phyloP scores from a whole-genome alignment of 257 asterid genomes.

The Plectranthus barbatus region DNA sequence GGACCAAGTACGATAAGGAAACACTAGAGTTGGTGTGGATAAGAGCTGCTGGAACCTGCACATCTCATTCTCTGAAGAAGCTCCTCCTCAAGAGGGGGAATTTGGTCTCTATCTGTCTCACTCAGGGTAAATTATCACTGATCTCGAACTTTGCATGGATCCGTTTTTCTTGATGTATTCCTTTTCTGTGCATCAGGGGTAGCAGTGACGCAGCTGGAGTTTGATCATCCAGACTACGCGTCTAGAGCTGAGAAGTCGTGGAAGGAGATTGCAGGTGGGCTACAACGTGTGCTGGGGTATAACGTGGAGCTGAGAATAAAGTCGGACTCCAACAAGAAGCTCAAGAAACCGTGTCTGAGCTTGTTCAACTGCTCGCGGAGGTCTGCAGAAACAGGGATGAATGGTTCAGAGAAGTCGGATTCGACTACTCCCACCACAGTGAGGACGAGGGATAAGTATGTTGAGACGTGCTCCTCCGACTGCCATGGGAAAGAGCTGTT shows the following conservation, averaged over 20 bases:
- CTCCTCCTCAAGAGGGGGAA: constrained; percentile 61
- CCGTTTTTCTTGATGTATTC: no score
- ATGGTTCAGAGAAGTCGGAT: background rate
- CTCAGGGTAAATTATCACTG: constrained; percentile 35
- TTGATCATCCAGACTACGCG: constrained; percentile 43
- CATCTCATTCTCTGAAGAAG: constrained; percentile 44
- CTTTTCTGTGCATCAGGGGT: constrained; percentile 41
- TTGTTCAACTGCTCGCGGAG: background rate
- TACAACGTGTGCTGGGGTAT: constrained; percentile 47
- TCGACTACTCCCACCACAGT: background rate
- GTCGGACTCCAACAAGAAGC: background rate
- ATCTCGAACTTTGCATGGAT: no score
- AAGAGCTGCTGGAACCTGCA: constrained; percentile 44
- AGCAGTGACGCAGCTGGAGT: constrained; percentile 63
- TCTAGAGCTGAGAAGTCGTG: constrained; percentile 68
- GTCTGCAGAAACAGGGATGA: background rate
- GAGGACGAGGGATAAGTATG: background rate
- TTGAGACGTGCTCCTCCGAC: background rate
- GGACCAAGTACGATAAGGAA: constrained; percentile 26
- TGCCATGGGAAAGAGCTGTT: background rate
- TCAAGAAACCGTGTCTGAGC: background rate
- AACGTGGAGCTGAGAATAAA: constrained; percentile 36
- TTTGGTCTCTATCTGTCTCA: constrained; percentile 42
- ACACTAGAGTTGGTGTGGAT: constrained; percentile 56
- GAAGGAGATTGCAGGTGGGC: constrained; percentile 69